These are phyloP conservation scores for Fusarium sp. DNA, from an alignment of 2,329 filamentous ascomycete species.

Conservation along the genomic window DNA sequence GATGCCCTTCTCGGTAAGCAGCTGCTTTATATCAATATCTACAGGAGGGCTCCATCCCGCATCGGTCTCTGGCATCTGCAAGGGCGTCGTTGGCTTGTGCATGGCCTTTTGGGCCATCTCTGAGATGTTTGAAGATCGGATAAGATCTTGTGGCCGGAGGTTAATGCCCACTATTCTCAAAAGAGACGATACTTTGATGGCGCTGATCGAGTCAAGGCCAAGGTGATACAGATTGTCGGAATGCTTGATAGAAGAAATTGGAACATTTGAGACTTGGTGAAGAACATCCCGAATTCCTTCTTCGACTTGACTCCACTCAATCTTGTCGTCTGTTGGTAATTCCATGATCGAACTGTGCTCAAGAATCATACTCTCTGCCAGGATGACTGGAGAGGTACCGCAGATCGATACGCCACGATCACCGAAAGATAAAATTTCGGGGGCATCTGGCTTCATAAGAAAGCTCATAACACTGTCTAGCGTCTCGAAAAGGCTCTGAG, in stretches of 20 bases:
- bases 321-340: neutral
- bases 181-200: slow-evolving; percentile 82
- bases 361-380: slow-evolving; percentile 5
- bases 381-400: slow-evolving; percentile 60
- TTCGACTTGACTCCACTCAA: slow-evolving; percentile 53
- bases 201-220: slow-evolving; percentile 90
- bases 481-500: slow-evolving; percentile 63
- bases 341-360: neutral
- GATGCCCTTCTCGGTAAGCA: slow-evolving; percentile 58
- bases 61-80: slow-evolving; percentile 20
- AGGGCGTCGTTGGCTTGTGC: neutral
- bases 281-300: slow-evolving; percentile 60
- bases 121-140: slow-evolving; percentile 72
- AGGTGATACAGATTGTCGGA: slow-evolving; percentile 81
- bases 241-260: slow-evolving; percentile 67
- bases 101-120: slow-evolving; percentile 65
- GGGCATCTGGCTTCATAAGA: slow-evolving; percentile 62
- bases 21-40: slow-evolving; percentile 51
- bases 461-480: slow-evolving; percentile 70
- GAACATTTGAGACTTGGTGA: slow-evolving; percentile 69
- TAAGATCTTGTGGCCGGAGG: slow-evolving; percentile 76
- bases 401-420: slow-evolving; percentile 70
- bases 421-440: slow-evolving; percentile 66
- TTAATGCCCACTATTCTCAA: slow-evolving; percentile 72
- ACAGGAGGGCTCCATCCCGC: slow-evolving; percentile 49